Base-by-base conservation (phyloP, 2,329 filamentous ascomycete species). In the Mariannaea elegans region DNA sequence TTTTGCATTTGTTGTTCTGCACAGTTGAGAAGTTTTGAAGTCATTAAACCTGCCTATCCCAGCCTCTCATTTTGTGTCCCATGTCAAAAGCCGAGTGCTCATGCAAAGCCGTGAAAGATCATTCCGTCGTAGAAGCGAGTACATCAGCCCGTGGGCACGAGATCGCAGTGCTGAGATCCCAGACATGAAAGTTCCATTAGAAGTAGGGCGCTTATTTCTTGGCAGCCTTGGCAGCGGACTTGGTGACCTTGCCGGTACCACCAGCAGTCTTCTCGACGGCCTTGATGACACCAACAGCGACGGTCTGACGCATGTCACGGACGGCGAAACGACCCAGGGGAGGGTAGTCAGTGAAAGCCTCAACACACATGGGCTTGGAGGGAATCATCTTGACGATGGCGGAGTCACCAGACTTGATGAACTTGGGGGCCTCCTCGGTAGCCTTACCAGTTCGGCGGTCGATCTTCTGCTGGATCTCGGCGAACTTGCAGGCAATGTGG, bases 401-500 rank as follows among this genome's bases (percentile, higher is more conserved):
- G 74, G 95, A 94, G 83, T 99, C 95, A 91, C 95, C 95, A 78
- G 94, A 97, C 93, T 99, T 99, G 92, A 99, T 94, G 90, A 97
- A 98, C 91, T 99, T 99, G 85, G 95, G 95, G 78, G 78, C 80
- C 81, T 86, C 79, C 85, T 99, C 95, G 78, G 92, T 88, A 72
- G 94, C 92, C 90, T 99, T 99, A 82, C 95, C 95, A 81, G 95
- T 97, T 93, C 95, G 95, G 85, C 95, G 94, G 83, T 99, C 95
- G 78, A 99, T 99, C 94, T 99, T 99, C 92, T 98, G 93, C 72
- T 94, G 87, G 78, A 99, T 90, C 92, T 98, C 95, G 77, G 92
- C 83, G 90, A 99, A 99, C 92, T 98, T 98, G 95, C 95, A 99
- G 78, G 95, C 95, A 89, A 99, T 99, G 91, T 99, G 95, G 84